Percentiles rank a stretch among this genome's conserved stretches.
Evolutionary conservation across 2,329 filamentous ascomycete genomes (phyloP).

Genomic region (Sclerotiophoma versabilis): DNA sequence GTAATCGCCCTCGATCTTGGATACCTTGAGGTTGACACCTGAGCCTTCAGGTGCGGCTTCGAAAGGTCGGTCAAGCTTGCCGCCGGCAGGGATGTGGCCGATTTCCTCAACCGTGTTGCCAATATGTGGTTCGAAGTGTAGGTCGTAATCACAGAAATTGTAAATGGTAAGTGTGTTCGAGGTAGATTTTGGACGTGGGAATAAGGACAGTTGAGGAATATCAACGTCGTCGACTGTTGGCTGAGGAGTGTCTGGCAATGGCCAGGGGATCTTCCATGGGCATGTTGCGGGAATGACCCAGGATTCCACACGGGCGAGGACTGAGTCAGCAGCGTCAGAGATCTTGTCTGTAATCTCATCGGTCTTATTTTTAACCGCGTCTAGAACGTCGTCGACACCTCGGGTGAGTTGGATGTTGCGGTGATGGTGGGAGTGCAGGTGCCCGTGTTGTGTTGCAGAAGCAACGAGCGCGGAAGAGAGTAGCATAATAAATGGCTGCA

Average conservation of each 20-base stretch:
- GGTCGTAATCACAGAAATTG: constrained; percentile 30
- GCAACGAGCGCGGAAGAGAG: constrained; percentile 5
- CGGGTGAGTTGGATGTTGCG: constrained; percentile 4
- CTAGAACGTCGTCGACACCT: constrained; percentile 5
- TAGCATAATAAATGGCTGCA: constrained; percentile 2
- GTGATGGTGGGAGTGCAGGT: constrained; percentile 2
- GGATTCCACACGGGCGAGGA: constrained; percentile 10
- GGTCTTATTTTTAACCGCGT: constrained; percentile 10
- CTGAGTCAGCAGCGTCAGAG: constrained; percentile 11
- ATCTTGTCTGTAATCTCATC: constrained; percentile 3
- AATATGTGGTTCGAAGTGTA: constrained; percentile 20
- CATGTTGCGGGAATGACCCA: constrained; percentile 17
- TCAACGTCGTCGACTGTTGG: constrained; percentile 16
- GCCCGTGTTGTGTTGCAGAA: constrained; percentile 3
- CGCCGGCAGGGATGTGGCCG: constrained; percentile 14
- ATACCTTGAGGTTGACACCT: constrained; percentile 22
- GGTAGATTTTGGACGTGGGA: constrained; percentile 10
- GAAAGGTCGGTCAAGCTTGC: constrained; percentile 13
- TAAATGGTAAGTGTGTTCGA: constrained; percentile 22
- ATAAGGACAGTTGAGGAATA: constrained; percentile 22
- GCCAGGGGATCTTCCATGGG: constrained; percentile 20
- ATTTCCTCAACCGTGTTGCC: constrained; percentile 3
- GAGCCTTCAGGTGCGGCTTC: constrained; percentile 12
- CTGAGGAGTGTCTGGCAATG: constrained; percentile 17
- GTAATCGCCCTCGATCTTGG: constrained; percentile 19